Evolutionary conservation across 1,284 basidiomycete genomes (phyloP).

Genomic region (Fistulina hepatica): DNA sequence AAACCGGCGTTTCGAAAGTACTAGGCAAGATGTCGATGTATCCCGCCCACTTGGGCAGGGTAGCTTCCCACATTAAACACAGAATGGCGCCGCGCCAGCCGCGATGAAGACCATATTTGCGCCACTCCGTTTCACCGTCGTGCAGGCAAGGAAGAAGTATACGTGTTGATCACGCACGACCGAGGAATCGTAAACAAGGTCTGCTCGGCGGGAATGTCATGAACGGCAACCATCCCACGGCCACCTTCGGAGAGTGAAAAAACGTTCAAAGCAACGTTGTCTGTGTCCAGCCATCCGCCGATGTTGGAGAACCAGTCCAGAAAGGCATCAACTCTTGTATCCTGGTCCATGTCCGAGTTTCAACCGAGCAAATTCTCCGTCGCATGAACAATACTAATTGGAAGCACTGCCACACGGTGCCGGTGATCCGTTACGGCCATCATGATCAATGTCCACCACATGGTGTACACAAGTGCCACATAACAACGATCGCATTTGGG

Average conservation of each 20-base stretch:
- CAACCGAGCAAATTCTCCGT: too few species aligned
- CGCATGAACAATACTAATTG: too few species aligned
- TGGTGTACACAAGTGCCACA: too few species aligned
- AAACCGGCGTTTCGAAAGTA: slow-evolving; percentile 88
- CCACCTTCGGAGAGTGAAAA: slow-evolving; percentile 48
- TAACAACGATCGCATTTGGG: too few species aligned
- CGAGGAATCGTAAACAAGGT: slow-evolving; percentile 81
- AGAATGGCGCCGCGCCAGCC: slow-evolving; percentile 88
- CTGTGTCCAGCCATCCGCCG: slow-evolving; percentile 32
- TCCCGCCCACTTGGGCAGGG: slow-evolving; percentile 54
- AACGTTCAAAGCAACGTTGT: slow-evolving; percentile 34
- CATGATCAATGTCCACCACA: too few species aligned
- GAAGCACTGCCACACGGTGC: too few species aligned
- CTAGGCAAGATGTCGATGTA: slow-evolving; percentile 67
- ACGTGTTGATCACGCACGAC: slow-evolving; percentile 65
- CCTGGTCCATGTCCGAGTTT: too few species aligned
- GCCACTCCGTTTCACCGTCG: slow-evolving; percentile 53
- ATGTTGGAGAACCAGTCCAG: slow-evolving; percentile 32
- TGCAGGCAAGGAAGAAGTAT: slow-evolving; percentile 57
- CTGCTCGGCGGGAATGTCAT: slow-evolving; percentile 60
- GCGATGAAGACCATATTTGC: slow-evolving; percentile 39
- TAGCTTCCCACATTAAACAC: slow-evolving; percentile 91
- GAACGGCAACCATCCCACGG: slow-evolving; percentile 60
- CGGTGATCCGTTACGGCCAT: too few species aligned
- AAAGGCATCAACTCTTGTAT: slow-evolving; percentile 24